Percentiles rank a stretch among this genome's conserved stretches.
Evolutionary conservation across 1,284 basidiomycete species (phyloP).

Genomic region (Golubevia sp.): DNA sequence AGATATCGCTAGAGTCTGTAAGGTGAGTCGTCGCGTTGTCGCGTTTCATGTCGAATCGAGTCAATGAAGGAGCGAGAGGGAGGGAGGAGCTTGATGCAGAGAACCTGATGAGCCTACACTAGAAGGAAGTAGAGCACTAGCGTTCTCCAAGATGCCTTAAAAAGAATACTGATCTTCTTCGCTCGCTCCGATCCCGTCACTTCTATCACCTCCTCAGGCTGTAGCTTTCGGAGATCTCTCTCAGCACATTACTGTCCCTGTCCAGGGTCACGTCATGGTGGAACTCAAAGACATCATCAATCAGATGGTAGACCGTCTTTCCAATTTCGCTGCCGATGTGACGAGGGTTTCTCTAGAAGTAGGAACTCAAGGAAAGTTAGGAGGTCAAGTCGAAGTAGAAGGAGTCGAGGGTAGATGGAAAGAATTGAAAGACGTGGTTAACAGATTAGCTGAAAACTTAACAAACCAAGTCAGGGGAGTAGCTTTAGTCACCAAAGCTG

Average conservation of each 20-base stretch:
- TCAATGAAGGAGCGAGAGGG: background rate
- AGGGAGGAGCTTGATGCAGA: background rate
- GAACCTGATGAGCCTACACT: no score
- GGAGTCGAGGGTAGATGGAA: slow-evolving; percentile 62
- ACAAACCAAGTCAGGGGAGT: slow-evolving; percentile 94
- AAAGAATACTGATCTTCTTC: no score
- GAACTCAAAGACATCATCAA: slow-evolving; percentile 98
- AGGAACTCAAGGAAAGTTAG: slow-evolving; percentile 69
- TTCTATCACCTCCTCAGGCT: slow-evolving; percentile 64
- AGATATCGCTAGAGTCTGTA: slow-evolving; percentile 89
- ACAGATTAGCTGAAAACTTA: slow-evolving; percentile 65
- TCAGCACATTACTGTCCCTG: slow-evolving; percentile 94
- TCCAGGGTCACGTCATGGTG: slow-evolving; percentile 95
- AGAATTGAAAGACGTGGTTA: slow-evolving; percentile 62
- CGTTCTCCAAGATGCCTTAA: no score
- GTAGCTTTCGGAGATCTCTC: slow-evolving; percentile 91
- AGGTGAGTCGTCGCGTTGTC: slow-evolving; percentile 61
- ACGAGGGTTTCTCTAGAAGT: slow-evolving; percentile 88
- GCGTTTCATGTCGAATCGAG: background rate
- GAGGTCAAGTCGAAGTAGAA: slow-evolving; percentile 60
- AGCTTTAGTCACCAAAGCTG: slow-evolving; percentile 94
- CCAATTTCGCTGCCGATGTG: slow-evolving; percentile 67
- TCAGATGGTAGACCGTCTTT: slow-evolving; percentile 72
- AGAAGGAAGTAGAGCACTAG: no score
- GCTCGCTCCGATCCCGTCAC: background rate